Evolutionary conservation across 352 stramenopile species (phyloP), one percentile per base, ranked within the genome.

Genomic region (Thraustotheca clavata): DNA sequence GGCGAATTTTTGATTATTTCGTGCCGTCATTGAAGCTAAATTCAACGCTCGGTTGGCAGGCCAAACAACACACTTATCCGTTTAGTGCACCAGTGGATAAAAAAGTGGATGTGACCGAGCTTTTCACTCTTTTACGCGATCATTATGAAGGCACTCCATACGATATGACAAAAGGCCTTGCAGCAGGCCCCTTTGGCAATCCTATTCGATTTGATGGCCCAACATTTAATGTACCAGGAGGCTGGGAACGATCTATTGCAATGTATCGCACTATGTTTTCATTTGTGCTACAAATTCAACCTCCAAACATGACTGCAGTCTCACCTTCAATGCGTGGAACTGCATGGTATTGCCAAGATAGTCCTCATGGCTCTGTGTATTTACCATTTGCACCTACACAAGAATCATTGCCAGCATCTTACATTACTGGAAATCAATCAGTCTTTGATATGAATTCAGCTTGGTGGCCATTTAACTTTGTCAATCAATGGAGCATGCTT

Each of bases 61-160:
- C 83, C 33, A 73, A 88, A 65, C 88, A 86, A 54, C 60, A 62
- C 3, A 93, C 74, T n/a, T 95, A 96, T 57, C 89, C 89, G 26
- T 97, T 98, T 65, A 95, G 82, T 3, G 72, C 96, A 8, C 79
- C 83, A 38, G 83, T 90, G 0, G 89, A 97, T 49, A 39, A 48
- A 26, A 57, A 35, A 0, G 68, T 98, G 22, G 72, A 72, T 14
- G 47, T 82, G 8, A 71, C 78, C 38, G 76, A 93, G 46, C 71
- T 97, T 8, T 89, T 96, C 76, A 67, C 83, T 31, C 70, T 96
- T 12, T 72, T 96, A 49, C 76, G 89, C 1, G 86, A 97, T 62
- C 84, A 96, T 67, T 97, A 97, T 65, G 76, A 97, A 79, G 87
- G 86, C 31, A 97, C 89, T 5, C 60, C 71, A 40, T 98, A 91